Conservation (phyloP, 768 basidiomycete species). For the Roridomyces roridus region DNA sequence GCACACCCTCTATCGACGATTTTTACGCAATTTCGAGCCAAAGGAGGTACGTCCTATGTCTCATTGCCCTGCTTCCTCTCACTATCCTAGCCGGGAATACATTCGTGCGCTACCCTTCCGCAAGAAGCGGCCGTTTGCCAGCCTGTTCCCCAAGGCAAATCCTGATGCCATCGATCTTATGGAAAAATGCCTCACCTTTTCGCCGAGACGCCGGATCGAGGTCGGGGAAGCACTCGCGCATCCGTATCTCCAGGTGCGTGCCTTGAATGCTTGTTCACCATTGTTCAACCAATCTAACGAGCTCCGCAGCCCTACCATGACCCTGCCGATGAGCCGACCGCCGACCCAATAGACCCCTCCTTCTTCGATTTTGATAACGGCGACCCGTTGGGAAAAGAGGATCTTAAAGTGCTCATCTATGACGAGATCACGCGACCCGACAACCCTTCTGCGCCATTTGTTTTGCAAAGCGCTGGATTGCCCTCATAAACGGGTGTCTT, state of each 20-base stretch:
- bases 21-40: slow-evolving; percentile 91
- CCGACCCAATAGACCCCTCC: slow-evolving; percentile 72
- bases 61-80: not conserved
- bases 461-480: too few relatives aligned
- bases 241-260: slow-evolving; percentile 74
- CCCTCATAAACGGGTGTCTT: too few relatives aligned
- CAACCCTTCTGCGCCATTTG: too few relatives aligned
- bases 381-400: slow-evolving; percentile 66
- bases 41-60: slow-evolving; percentile 36
- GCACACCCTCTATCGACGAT: slow-evolving; percentile 89
- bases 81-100: slow-evolving; percentile 62
- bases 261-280: slow-evolving; percentile 3
- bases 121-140: slow-evolving; percentile 73
- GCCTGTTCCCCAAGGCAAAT: slow-evolving; percentile 79
- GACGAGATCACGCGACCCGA: slow-evolving; percentile 46
- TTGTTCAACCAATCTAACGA: not conserved
- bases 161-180: slow-evolving; percentile 30
- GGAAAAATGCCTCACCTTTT: slow-evolving; percentile 71
- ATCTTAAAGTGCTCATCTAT: slow-evolving; percentile 68
- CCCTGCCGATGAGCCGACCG: slow-evolving; percentile 86
- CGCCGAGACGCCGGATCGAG: slow-evolving; percentile 86
- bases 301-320: slow-evolving; percentile 64
- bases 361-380: slow-evolving; percentile 89
- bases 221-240: slow-evolving; percentile 88
- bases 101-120: slow-evolving; percentile 89